Evolutionary conservation across 495 filamentous ascomycete genomes (phyloP).

Genomic region (Neurospora sp.): DNA sequence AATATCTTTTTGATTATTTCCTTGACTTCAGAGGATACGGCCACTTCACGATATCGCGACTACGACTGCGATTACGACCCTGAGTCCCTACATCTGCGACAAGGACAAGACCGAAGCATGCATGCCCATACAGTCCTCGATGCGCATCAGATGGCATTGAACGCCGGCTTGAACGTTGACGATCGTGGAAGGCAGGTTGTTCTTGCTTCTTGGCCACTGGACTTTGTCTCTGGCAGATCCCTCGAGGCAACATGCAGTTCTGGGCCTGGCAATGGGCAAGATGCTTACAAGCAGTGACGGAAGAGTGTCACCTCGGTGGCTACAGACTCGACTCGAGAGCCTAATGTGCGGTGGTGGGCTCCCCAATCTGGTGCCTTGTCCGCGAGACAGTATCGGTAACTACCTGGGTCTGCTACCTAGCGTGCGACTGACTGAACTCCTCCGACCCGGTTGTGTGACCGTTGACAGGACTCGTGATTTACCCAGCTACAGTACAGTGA

Average conservation of each 20-base stretch:
- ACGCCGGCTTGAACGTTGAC: background rate
- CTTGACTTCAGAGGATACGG: background rate
- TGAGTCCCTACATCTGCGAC: background rate
- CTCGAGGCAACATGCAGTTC: background rate
- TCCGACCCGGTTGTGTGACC: background rate
- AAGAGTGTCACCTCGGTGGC: slow-evolving; percentile 1
- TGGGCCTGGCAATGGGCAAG: background rate
- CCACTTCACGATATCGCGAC: slow-evolving; percentile 7
- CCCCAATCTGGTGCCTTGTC: slow-evolving; percentile 8
- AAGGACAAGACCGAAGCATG: background rate
- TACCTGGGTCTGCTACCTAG: background rate
- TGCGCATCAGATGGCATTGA: background rate
- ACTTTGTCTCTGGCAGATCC: background rate
- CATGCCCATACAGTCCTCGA: background rate
- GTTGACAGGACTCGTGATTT: background rate
- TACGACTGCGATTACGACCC: background rate
- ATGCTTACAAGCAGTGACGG: slow-evolving; percentile 1
- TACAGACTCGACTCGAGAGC: background rate
- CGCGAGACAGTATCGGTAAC: slow-evolving; percentile 3
- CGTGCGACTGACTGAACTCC: background rate
- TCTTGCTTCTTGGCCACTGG: background rate
- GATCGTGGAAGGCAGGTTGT: background rate
- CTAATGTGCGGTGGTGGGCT: background rate
- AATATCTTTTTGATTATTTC: slow-evolving; percentile 15
- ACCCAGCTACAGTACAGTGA: background rate